phyloP scores from a whole-genome alignment of 192 early-diverging fungal species.

The Umbelopsis sp. region DNA sequence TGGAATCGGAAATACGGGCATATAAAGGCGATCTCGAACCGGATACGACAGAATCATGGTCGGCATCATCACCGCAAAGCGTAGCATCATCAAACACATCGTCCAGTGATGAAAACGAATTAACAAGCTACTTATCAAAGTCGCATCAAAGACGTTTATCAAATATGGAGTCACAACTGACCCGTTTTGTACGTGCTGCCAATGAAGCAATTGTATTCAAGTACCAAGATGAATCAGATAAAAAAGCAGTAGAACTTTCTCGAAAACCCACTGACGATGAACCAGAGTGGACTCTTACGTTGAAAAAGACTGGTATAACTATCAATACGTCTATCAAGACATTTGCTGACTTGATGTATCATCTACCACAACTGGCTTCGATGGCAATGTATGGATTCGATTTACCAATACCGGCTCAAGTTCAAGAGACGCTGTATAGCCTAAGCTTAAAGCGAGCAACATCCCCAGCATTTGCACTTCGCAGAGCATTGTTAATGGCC shows the following conservation, averaged over 20 bases:
- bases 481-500: neutral
- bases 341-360: neutral
- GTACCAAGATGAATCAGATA: neutral
- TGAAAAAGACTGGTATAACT: neutral
- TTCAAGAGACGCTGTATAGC: neutral
- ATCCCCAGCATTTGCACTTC: neutral
- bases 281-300: neutral
- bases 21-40: neutral
- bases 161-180: neutral
- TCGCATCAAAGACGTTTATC: neutral
- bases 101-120: neutral
- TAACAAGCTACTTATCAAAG: neutral
- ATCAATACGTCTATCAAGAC: slow-evolving; percentile 7
- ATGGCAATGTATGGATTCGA: neutral
- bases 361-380: neutral
- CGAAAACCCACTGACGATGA: neutral
- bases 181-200: neutral
- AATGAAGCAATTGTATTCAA: neutral
- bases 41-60: neutral
- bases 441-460: neutral
- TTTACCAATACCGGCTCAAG: neutral
- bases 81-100: neutral
- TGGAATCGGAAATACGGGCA: neutral
- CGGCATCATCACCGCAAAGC: neutral
- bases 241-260: neutral